These are phyloP conservation scores for Plasmodium knowlesi DNA, from an alignment of 169 alveolate species.

Conservation along the genomic window DNA sequence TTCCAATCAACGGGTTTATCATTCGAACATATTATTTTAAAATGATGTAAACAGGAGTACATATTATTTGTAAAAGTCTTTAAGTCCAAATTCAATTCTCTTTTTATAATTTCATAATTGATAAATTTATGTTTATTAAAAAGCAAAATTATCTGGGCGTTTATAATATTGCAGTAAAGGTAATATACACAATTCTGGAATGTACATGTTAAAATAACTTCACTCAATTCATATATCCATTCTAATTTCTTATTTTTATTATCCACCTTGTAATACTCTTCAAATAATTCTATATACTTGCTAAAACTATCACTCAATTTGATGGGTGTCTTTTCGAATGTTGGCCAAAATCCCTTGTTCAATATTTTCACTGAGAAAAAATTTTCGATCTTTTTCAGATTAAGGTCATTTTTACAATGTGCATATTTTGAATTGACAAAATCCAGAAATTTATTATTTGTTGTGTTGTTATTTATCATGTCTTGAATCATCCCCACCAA, in stretches of 20 bases:
- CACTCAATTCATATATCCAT: conserved; percentile 86
- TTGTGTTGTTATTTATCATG: conserved; percentile 72
- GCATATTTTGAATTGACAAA: conserved; percentile 1
- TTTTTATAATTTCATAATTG: conserved; percentile 54
- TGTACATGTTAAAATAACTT: conserved; percentile 65
- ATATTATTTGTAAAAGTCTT: conserved; percentile 60
- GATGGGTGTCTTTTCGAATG: conserved; percentile 70
- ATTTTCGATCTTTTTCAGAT: background rate
- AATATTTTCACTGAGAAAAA: conserved; percentile 82
- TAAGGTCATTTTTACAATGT: background rate
- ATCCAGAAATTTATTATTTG: conserved; percentile 75
- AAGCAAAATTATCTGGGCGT: conserved; percentile 81
- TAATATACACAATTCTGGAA: conserved; percentile 23
- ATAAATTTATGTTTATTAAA: conserved; percentile 76
- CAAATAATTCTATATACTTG: conserved; percentile 77
- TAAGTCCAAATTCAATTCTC: conserved; percentile 33
- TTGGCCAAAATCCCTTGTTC: conserved; percentile 87
- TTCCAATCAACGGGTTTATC: conserved; percentile 47
- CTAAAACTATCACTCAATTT: conserved; percentile 75
- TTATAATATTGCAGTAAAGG: conserved; percentile 79
- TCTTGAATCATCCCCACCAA: conserved; percentile 90
- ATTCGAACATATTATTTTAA: conserved; percentile 25
- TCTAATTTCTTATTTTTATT: conserved; percentile 80
- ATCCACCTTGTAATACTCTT: conserved; percentile 77
- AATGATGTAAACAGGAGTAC: conserved; percentile 38